Evolutionary conservation across 1,284 basidiomycete species (phyloP).

Genomic region (Pholiota adiposa): DNA sequence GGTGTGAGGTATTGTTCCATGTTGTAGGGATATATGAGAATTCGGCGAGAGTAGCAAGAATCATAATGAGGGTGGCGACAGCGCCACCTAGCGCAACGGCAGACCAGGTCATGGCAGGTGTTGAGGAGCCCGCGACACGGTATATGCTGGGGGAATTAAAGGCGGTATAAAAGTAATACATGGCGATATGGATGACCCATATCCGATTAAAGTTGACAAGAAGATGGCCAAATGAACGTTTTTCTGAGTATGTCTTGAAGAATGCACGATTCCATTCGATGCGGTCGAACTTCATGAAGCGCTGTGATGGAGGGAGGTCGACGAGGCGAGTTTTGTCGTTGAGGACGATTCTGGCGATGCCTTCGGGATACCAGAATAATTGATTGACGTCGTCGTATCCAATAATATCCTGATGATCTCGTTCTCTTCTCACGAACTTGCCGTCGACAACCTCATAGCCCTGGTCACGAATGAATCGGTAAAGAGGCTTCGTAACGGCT

Average conservation of each 20-base stretch:
- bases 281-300: conserved; percentile 94
- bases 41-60: conserved; percentile 88
- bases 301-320: conserved; percentile 85
- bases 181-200: conserved; percentile 92
- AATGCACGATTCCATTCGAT: conserved; percentile 95
- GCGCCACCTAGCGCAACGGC: conserved; percentile 90
- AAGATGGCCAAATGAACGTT: conserved; percentile 91
- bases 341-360: conserved; percentile 90
- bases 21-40: conserved; percentile 96
- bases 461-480: conserved; percentile 96
- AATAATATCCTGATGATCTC: conserved; percentile 94
- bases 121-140: conserved; percentile 52
- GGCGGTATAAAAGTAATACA: conserved; percentile 95
- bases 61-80: conserved; percentile 92
- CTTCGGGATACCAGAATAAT: conserved; percentile 99
- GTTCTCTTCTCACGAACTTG: conserved; percentile 92
- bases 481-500: conserved; percentile 94
- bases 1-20: conserved; percentile 96
- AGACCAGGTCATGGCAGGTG: conserved; percentile 84
- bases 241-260: conserved; percentile 98
- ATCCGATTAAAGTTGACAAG: conserved; percentile 98
- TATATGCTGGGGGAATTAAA: conserved; percentile 93
- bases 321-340: conserved; percentile 92
- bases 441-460: conserved; percentile 97
- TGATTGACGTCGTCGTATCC: conserved; percentile 99